Conservation (phyloP, 345 rosid species). For the Lepidium didymum region DNA sequence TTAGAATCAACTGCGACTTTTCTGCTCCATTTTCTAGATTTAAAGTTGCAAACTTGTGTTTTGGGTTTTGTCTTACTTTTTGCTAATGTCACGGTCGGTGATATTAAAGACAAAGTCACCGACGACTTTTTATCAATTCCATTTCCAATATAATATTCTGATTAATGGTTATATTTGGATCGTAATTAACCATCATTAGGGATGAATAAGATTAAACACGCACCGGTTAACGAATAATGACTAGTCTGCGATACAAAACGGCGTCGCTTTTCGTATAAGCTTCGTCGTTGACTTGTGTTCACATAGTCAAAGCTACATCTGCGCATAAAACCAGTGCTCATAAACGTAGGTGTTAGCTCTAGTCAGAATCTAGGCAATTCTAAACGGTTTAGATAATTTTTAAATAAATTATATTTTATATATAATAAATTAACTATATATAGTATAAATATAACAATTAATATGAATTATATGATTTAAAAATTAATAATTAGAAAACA, state of each 20-base stretch:
- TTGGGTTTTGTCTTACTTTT: conserved; percentile 3
- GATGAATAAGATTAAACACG: background rate
- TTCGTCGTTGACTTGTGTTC: conserved; percentile 10
- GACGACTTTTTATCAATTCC: background rate
- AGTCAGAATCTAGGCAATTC: too few species aligned
- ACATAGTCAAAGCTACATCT: too few species aligned
- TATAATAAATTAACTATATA: too few species aligned
- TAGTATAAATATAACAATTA: too few species aligned
- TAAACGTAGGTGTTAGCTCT: too few species aligned
- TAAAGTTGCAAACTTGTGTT: conserved; percentile 23
- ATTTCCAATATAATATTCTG: background rate
- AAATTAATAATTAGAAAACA: too few species aligned
- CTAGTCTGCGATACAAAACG: background rate
- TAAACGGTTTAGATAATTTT: too few species aligned
- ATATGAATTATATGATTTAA: too few species aligned
- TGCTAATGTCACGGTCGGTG: conserved; percentile 11
- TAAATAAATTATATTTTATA: too few species aligned
- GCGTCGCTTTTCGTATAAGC: background rate
- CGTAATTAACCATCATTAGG: background rate
- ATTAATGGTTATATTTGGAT: background rate
- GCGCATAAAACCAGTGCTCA: too few species aligned
- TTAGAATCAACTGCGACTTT: conserved; percentile 23
- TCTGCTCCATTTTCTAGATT: background rate
- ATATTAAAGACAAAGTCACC: conserved; percentile 16
- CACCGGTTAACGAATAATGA: background rate